phyloP scores from a whole-genome alignment of 1,139 yeast species.

The Sugiyamaella novakii region DNA sequence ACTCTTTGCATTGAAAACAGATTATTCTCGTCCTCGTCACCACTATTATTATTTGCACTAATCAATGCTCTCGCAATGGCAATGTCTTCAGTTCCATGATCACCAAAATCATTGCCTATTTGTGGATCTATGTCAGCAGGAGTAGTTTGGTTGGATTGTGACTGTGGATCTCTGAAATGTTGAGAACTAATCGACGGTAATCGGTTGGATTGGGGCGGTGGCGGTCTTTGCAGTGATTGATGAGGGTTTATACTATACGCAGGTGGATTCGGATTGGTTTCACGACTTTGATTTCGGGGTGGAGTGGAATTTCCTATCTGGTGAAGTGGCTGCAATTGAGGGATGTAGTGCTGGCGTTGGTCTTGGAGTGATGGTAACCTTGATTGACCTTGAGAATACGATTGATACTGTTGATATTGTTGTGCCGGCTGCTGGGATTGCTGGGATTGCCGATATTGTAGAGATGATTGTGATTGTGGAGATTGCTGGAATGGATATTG shows the following conservation, averaged over 20 bases:
- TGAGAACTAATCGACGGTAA: slow-evolving; percentile 16
- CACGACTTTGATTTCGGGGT: slow-evolving; percentile 6
- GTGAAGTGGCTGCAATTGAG: slow-evolving; percentile 8
- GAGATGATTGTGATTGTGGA: slow-evolving; percentile 7
- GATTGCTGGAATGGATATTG: slow-evolving; percentile 1
- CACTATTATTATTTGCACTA: slow-evolving; percentile 54
- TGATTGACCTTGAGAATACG: neutral
- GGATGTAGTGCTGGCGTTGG: neutral
- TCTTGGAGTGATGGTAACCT: slow-evolving; percentile 9
- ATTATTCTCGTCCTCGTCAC: slow-evolving; percentile 29
- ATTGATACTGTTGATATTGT: slow-evolving; percentile 16
- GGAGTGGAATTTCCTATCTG: neutral
- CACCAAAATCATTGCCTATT: slow-evolving; percentile 56
- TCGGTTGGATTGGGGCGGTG: slow-evolving; percentile 3
- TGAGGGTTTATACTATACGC: slow-evolving; percentile 8
- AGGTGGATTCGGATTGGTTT: slow-evolving; percentile 8
- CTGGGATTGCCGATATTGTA: neutral
- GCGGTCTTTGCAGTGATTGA: slow-evolving; percentile 14
- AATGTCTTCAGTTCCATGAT: slow-evolving; percentile 55
- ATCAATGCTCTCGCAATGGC: slow-evolving; percentile 69
- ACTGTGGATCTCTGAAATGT: slow-evolving; percentile 16
- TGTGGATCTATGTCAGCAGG: slow-evolving; percentile 53
- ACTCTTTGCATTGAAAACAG: slow-evolving; percentile 27
- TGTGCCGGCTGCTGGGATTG: slow-evolving; percentile 11
- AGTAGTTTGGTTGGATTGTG: neutral